These are phyloP conservation scores for Metschnikowia dekortorum DNA, from an alignment of 805 yeast species.

Conservation along the genomic window DNA sequence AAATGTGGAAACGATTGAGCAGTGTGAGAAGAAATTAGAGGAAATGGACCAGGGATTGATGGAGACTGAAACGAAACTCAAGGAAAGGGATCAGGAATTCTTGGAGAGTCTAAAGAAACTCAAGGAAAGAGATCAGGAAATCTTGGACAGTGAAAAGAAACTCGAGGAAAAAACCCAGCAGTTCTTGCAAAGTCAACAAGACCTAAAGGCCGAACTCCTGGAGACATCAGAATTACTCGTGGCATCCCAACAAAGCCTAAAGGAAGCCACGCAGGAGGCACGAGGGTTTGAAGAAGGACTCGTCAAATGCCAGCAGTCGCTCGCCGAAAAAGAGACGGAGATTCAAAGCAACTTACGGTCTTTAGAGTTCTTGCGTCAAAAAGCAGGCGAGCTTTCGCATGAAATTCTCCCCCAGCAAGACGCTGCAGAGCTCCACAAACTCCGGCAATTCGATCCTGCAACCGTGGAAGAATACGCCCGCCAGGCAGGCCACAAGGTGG, in stretches of 20 bases:
- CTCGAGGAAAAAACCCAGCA: no score
- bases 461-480: slow-evolving; percentile 11
- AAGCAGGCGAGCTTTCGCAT: slow-evolving; percentile 2
- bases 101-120: no score
- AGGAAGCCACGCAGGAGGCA: not conserved
- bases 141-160: not conserved
- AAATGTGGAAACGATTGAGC: not conserved
- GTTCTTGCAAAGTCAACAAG: not conserved
- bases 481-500: slow-evolving; percentile 9
- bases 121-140: not conserved
- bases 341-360: slow-evolving; percentile 3
- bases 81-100: no score
- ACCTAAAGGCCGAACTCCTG: not conserved
- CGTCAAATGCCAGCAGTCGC: not conserved
- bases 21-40: no score
- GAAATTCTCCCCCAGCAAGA: slow-evolving; percentile 6
- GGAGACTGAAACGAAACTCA: not conserved
- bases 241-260: not conserved
- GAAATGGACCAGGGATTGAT: not conserved
- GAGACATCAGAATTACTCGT: not conserved
- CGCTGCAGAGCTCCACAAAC: slow-evolving; percentile 1
- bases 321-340: slow-evolving; percentile 1
- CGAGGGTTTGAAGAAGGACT: not conserved
- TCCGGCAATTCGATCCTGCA: slow-evolving; percentile 11
- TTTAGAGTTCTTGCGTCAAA: slow-evolving; percentile 10